Evolutionary conservation across 495 filamentous ascomycete genomes (phyloP).

Genomic region (Immersiella caudata): DNA sequence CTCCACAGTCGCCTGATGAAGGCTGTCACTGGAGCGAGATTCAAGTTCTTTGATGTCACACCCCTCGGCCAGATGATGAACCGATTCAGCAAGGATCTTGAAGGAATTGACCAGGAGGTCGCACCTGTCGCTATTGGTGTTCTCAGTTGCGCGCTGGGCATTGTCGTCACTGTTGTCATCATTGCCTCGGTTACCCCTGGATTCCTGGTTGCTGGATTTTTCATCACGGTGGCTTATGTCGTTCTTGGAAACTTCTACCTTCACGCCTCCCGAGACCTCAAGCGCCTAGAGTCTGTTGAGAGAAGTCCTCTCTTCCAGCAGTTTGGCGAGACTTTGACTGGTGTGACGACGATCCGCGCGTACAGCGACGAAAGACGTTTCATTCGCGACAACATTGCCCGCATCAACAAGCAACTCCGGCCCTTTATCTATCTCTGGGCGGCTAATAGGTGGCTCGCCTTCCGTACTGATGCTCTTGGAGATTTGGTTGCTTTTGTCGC

Average conservation of each 20-base stretch:
- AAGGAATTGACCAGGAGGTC: conserved; percentile 94
- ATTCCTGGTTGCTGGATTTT: conserved; percentile 83
- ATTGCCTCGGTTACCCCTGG: conserved; percentile 91
- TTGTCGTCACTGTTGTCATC: conserved; percentile 87
- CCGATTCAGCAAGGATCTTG: conserved; percentile 95
- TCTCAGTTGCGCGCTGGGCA: conserved; percentile 58
- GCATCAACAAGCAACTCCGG: conserved; percentile 87
- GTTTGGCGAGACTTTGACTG: conserved; percentile 93
- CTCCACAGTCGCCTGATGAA: conserved; percentile 81
- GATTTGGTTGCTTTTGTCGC: conserved; percentile 94
- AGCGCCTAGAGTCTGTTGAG: conserved; percentile 92
- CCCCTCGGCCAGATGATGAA: conserved; percentile 98
- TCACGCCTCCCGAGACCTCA: conserved; percentile 87
- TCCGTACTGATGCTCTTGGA: conserved; percentile 87
- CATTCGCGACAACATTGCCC: conserved; percentile 85
- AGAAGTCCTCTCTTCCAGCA: conserved; percentile 96
- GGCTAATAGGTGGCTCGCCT: conserved; percentile 94
- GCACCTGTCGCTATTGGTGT: conserved; percentile 79
- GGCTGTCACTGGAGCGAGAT: conserved; percentile 82
- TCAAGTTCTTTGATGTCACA: conserved; percentile 97
- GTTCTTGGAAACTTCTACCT: conserved; percentile 87
- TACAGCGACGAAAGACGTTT: conserved; percentile 95
- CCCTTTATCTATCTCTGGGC: conserved; percentile 98
- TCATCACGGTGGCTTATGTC: conserved; percentile 83
- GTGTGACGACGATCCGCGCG: conserved; percentile 96